Base-by-base conservation (phyloP, 2,329 filamentous ascomycete genomes). In the Aspergillus sp. region DNA sequence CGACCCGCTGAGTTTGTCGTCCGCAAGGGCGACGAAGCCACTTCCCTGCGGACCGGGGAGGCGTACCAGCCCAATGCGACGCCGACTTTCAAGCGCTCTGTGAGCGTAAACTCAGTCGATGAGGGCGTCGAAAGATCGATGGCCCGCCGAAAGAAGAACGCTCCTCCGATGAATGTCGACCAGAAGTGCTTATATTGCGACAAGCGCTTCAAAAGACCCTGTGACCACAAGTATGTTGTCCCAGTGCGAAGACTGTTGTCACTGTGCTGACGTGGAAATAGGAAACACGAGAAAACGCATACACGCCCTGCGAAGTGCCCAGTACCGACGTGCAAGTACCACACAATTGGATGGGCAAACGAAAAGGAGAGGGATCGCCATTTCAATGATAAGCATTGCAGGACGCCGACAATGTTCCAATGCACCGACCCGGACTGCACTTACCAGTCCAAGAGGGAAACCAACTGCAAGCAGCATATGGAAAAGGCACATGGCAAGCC, bases 391-490 rank as follows among this genome's bases (percentile, higher is more conserved):
- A 94, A 93, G 67, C 91, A 98, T 66, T 88, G 84, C 12, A 65
- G 74, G 33, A 71, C 78, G 20, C 88, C 91, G 4, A 71, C 78
- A 26, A 78, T 93, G 66, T 94, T 78, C 61, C 78, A 84, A 64
- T 98, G 91, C 64, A 64, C 78, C 29, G 96, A 74, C 63, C 72
- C 78, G 48, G 81, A 81, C 15, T 96, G 91, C 70, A 78, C 83
- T 1, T 96, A 96, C 67, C 82, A 86, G 53, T 94, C 88, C 8
- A 96, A 96, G 71, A 81, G 88, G 37, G 83, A 94, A 66, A 91
- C 83, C 42, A 96, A 96, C 61, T 93, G 86, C 74, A 95, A 95
- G 59, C 89, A 95, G 61, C 88, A 96, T 64, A 95, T 95, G 88
- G 89, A 96, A 67, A 95, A 95, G 63, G 82, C 85, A 1, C 88